These are phyloP conservation scores for Carnegiea gigantea DNA, from an alignment of 179 eudicot genomes.

Conservation along the genomic window DNA sequence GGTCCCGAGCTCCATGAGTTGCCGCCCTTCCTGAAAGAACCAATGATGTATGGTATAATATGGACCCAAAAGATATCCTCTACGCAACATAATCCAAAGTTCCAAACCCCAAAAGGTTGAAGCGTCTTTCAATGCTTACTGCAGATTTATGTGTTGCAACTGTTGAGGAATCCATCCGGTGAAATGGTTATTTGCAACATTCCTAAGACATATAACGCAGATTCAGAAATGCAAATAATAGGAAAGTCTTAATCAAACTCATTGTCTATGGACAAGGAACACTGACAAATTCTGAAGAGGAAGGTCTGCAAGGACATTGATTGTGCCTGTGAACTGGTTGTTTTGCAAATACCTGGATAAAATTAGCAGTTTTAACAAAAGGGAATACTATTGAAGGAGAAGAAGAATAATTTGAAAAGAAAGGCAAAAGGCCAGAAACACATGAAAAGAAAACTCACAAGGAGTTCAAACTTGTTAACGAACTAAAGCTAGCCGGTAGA, in stretches of 20 bases:
- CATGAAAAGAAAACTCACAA: constrained; percentile 34
- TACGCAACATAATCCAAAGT: neutral
- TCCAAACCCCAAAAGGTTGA: neutral
- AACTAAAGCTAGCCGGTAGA: constrained; percentile 38
- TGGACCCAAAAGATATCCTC: constrained; percentile 5
- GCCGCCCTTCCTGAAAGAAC: constrained; percentile 58
- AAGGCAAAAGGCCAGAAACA: no score
- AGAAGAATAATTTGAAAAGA: neutral
- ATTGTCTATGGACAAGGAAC: neutral
- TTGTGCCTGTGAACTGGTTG: constrained; percentile 53
- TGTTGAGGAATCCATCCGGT: constrained; percentile 87
- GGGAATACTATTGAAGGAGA: neutral
- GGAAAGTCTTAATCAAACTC: neutral
- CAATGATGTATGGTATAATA: constrained; percentile 6
- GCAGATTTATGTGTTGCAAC: constrained; percentile 67
- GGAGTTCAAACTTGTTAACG: constrained; percentile 38
- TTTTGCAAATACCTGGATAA: constrained; percentile 42
- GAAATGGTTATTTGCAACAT: constrained; percentile 80
- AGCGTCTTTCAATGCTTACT: constrained; percentile 48
- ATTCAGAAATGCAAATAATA: neutral
- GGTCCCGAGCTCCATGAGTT: constrained; percentile 82
- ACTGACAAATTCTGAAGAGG: constrained; percentile 75
- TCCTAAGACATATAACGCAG: constrained; percentile 39
- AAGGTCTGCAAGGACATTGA: constrained; percentile 44
- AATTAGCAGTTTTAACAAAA: constrained; percentile 7